Percentiles rank a stretch among this genome's conserved stretches.
Evolutionary conservation across 441 rosid genomes (phyloP).

Genomic region (Aquilaria agallochum): DNA sequence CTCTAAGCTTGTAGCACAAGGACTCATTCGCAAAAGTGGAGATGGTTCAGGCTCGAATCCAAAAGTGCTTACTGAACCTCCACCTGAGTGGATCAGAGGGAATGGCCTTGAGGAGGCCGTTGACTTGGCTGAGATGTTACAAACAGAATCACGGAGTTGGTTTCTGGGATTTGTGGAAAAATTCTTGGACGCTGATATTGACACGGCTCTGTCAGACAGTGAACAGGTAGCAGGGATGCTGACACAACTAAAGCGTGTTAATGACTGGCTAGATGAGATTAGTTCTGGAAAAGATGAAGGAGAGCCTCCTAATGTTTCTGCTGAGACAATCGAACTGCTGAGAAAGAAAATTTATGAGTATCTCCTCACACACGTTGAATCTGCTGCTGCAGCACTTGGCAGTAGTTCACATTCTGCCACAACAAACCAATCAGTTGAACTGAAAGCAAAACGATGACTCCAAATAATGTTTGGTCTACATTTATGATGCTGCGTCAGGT

Average conservation of each 20-base stretch:
- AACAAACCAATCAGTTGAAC: conserved; percentile 27
- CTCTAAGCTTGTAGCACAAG: conserved; percentile 62
- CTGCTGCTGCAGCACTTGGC: conserved; percentile 87
- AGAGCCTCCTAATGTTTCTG: conserved; percentile 41
- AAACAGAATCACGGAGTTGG: conserved; percentile 73
- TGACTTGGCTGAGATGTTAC: conserved; percentile 65
- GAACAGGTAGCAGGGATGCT: conserved; percentile 78
- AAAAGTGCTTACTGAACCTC: conserved; percentile 40
- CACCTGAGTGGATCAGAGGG: conserved; percentile 67
- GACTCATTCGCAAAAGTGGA: conserved; percentile 53
- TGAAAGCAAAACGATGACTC: conserved; percentile 44
- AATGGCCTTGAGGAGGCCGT: conserved; percentile 57
- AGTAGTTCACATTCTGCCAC: conserved; percentile 54
- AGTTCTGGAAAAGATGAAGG: conserved; percentile 49
- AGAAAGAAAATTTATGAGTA: conserved; percentile 86
- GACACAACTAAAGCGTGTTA: conserved; percentile 73
- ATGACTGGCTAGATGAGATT: conserved; percentile 76
- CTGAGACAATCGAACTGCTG: conserved; percentile 58
- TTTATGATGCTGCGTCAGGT: background rate
- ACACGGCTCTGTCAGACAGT: conserved; percentile 51
- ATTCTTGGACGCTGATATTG: conserved; percentile 68
- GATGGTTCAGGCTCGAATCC: conserved; percentile 36
- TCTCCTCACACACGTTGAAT: conserved; percentile 82
- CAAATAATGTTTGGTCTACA: background rate
- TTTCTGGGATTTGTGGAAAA: conserved; percentile 75